These are phyloP conservation scores for Alternaria ethzedia DNA, from an alignment of 2,329 filamentous ascomycete species.

Conservation along the genomic window DNA sequence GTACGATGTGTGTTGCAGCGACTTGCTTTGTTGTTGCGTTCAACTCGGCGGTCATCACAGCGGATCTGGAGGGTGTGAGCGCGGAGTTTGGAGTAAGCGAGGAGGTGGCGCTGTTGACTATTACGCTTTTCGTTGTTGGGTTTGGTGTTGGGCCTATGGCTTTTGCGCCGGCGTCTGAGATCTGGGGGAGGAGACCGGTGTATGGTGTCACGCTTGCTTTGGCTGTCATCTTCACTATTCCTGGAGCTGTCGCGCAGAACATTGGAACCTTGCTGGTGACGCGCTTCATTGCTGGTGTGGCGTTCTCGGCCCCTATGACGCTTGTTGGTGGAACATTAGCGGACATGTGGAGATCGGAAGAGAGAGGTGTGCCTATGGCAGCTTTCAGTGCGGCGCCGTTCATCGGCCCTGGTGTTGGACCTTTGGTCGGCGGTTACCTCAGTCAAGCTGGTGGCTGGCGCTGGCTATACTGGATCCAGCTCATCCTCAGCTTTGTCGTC, in stretches of 20 bases:
- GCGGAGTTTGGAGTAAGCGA: conserved; percentile 71
- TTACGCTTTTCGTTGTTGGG: conserved; percentile 80
- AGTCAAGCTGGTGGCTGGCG: conserved; percentile 75
- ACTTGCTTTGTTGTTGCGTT: conserved; percentile 57
- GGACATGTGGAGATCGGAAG: conserved; percentile 84
- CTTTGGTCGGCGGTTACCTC: conserved; percentile 74
- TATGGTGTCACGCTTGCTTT: conserved; percentile 72
- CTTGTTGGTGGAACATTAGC: conserved; percentile 82
- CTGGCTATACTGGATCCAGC: conserved; percentile 87
- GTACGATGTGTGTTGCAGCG: conserved; percentile 80
- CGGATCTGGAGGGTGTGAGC: conserved; percentile 70
- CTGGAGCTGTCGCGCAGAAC: conserved; percentile 77
- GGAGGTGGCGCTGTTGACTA: conserved; percentile 74
- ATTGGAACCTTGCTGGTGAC: conserved; percentile 78
- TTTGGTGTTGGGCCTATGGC: conserved; percentile 82
- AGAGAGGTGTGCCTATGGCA: conserved; percentile 86
- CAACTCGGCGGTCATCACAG: conserved; percentile 76
- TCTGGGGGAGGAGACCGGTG: conserved; percentile 73
- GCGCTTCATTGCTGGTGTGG: conserved; percentile 79
- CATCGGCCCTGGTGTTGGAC: conserved; percentile 73
- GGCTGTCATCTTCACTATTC: conserved; percentile 80
- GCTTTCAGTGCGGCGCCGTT: conserved; percentile 85
- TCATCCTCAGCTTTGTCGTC: conserved; percentile 73
- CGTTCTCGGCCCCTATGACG: conserved; percentile 86
- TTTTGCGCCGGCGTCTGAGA: conserved; percentile 79